These are phyloP conservation scores for Euryodendron excelsum DNA, from an alignment of 148 eudicot genomes.

Conservation along the genomic window DNA sequence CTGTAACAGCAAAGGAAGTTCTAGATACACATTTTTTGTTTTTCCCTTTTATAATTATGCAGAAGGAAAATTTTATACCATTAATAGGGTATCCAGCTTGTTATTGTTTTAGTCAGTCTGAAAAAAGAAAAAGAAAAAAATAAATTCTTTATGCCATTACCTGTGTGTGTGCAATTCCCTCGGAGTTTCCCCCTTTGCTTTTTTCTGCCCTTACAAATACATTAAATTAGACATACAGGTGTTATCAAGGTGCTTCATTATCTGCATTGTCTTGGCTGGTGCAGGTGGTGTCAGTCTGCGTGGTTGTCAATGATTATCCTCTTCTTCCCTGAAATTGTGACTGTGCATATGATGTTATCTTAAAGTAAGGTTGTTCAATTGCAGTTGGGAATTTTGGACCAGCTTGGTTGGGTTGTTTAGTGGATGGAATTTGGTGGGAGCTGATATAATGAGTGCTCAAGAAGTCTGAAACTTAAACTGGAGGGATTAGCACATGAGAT, in stretches of 20 bases:
- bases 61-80: constrained; percentile 12
- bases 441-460: background rate
- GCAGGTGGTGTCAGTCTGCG: too few relatives aligned
- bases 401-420: background rate
- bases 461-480: background rate
- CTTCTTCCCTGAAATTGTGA: too few relatives aligned
- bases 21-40: background rate
- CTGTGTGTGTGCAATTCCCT: background rate
- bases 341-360: too few relatives aligned
- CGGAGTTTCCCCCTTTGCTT: background rate
- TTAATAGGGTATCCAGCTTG: background rate
- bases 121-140: too few relatives aligned
- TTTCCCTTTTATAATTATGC: background rate
- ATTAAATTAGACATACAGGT: too few relatives aligned
- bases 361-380: background rate
- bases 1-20: background rate
- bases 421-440: background rate
- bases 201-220: background rate
- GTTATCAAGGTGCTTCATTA: too few relatives aligned
- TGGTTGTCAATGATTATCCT: background rate
- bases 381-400: background rate
- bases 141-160: background rate
- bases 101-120: too few relatives aligned
- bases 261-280: too few relatives aligned
- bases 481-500: background rate